phyloP scores from a whole-genome alignment of 2,329 filamentous ascomycete species.

The Ceratocystiopsis sp. region DNA sequence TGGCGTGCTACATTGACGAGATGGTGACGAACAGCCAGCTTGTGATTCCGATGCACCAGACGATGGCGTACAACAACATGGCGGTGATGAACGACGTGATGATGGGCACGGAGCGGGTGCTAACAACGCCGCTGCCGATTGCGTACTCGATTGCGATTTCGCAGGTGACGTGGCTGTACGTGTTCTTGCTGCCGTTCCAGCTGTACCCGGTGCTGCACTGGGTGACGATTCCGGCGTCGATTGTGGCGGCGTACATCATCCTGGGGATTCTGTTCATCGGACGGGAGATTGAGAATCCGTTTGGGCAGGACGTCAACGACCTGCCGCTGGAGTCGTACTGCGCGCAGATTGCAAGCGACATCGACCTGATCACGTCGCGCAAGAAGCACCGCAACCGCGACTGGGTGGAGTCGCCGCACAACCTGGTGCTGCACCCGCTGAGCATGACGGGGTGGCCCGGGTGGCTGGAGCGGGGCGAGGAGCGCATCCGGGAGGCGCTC shows the following conservation, averaged over 20 bases:
- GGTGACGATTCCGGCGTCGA: conserved; percentile 53
- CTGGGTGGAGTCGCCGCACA: conserved; percentile 26
- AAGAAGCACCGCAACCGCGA: conserved; percentile 32
- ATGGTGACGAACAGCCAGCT: conserved; percentile 33
- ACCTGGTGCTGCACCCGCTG: conserved; percentile 23
- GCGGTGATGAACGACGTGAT: conserved; percentile 46
- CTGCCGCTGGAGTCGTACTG: conserved; percentile 49
- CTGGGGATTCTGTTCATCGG: conserved; percentile 50
- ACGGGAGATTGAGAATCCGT: conserved; percentile 53
- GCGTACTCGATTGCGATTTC: conserved; percentile 61
- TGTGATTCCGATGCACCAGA: conserved; percentile 31
- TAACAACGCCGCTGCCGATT: conserved; percentile 52
- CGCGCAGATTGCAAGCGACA: conserved; percentile 43
- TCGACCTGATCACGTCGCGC: conserved; percentile 43
- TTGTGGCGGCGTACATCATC: conserved; percentile 55
- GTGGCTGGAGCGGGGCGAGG: conserved; percentile 30
- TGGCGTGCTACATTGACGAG: conserved; percentile 43
- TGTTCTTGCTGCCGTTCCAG: conserved; percentile 57
- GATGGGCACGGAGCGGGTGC: conserved; percentile 51
- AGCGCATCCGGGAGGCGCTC: conserved; percentile 26
- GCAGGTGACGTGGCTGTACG: conserved; percentile 64
- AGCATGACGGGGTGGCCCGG: conserved; percentile 26
- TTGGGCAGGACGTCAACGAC: conserved; percentile 53
- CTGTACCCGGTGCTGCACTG: conserved; percentile 41
- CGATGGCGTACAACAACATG: conserved; percentile 30